phyloP scores from a whole-genome alignment of 345 rosid genomes.

The Salix brachista region DNA sequence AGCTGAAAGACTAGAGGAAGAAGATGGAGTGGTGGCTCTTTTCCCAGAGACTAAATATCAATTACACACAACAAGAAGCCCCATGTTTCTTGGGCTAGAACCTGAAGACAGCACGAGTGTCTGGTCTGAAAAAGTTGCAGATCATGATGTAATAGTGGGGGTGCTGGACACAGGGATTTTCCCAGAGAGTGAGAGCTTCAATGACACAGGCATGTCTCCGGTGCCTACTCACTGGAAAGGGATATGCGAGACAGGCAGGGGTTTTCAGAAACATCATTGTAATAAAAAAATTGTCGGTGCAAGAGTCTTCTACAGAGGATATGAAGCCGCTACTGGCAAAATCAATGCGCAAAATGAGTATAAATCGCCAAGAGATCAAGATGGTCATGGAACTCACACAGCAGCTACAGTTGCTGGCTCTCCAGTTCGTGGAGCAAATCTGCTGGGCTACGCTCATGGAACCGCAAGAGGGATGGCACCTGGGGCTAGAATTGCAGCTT shows the following conservation, averaged over 20 bases:
- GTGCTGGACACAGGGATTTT: conserved; percentile 26
- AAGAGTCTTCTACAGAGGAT: conserved; percentile 25
- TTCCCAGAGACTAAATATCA: conserved; percentile 24
- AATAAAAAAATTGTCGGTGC: conserved; percentile 28
- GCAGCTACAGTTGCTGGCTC: conserved; percentile 30
- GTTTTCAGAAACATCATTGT: conserved; percentile 16
- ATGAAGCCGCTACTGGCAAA: conserved; percentile 20
- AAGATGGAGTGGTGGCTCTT: conserved; percentile 23
- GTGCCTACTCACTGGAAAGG: conserved; percentile 27
- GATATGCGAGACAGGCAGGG: conserved; percentile 26
- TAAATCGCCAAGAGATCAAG: conserved; percentile 29
- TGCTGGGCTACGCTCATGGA: conserved; percentile 27
- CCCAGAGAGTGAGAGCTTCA: conserved; percentile 34
- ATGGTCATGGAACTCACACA: conserved; percentile 34
- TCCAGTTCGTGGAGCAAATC: conserved; percentile 20
- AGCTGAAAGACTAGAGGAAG: conserved; percentile 17
- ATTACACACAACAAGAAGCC: conserved; percentile 31
- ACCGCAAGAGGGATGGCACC: conserved; percentile 35
- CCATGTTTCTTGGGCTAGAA: conserved; percentile 23
- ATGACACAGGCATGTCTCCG: conserved; percentile 24
- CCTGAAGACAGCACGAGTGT: conserved; percentile 14
- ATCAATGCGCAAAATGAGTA: conserved; percentile 24
- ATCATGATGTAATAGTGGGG: conserved; percentile 27
- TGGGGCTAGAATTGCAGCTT: conserved; percentile 27
- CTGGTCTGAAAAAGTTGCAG: conserved; percentile 15